Evolutionary conservation across 2,329 filamentous ascomycete species (phyloP), one percentile per base, ranked within the genome.

Genomic region (Phaeosphaeriaceae sp.): DNA sequence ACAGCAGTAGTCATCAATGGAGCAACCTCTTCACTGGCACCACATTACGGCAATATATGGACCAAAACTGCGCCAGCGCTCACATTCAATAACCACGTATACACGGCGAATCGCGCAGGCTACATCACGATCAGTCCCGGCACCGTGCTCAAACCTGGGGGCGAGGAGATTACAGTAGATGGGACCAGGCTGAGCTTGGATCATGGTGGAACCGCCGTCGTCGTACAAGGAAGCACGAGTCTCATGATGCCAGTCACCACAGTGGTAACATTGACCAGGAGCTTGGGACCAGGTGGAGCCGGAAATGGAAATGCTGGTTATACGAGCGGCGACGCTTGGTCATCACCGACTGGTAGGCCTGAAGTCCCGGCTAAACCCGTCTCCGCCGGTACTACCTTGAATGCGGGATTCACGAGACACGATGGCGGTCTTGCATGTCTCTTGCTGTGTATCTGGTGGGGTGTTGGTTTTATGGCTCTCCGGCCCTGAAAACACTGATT

Each of bases 41-140:
- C 69, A 9, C 56, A 59, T 10, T 60, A 65, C 24, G 68, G 63
- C 22, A 61, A 61, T 15, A 56, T 65, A 9, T 68, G 63, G 19
- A 70, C 72, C 11, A 67, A 66, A 20, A 65, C 68, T 6, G 56
- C 68, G 6, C 70, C 72, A 4, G 63, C 76, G 6, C 65, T 82
- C 31, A 78, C 75, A 3, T 51, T 81, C 41, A 71, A 74, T 21
- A 67, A 70, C 13, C 54, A 71, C 5, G 68, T 72, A 1, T 80
- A 78, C 58, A 81, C 78, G 0, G 76, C 78, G 3, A 80, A 82
- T 58, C 75, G 78, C 13, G 78, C 78, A 3, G 80, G 79, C 6
- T 78, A 80, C 51, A 82, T 79, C 68, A 70, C 72, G 24, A 67
- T 83, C 15, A 73, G 64, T 6, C 71, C 72, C 0, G 79, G 76